Base-by-base conservation (phyloP, 1,284 basidiomycete species). In the Marasmius sp. region DNA sequence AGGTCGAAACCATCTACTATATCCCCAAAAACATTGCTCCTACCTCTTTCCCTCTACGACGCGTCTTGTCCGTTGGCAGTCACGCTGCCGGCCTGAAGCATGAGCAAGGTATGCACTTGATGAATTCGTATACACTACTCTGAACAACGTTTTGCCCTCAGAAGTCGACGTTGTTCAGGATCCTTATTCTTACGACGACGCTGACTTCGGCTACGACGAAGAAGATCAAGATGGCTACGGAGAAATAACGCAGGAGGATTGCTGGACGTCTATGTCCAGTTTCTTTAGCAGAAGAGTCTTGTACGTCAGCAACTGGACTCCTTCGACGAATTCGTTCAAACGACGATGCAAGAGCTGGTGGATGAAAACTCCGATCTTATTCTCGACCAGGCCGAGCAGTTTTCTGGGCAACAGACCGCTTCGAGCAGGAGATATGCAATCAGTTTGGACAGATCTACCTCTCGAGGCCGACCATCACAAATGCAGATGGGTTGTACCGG, bases 311-410 rank as follows among this genome's bases (percentile, higher is more conserved):
- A 99, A 75, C 87, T 99, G 61, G 95, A 97, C 80, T 97, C 94
- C 36, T 99, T 97, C 79, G 96, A 99, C 76, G 97, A 99, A 78
- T 99, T 99, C 72, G 94, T 99, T 55, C 94, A 97, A 75, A 98
- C 98, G 72, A 98, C 96, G n/a, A 98, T 99, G 93, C 97, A 99
- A 78, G 97, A 99, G 75, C 84, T 99, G 38, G 96, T 99, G 39
- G 97, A 99, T 72, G 97, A 99, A 79, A 95, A 94, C 68, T 81
- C 89, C 38, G 93, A 94, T 69, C 87, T 99, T 71, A 96, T 97
- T 64, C 82, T 99, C 57, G 97, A 99, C 78, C 97, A 99, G 77
- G 91, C 91, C 62, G 92, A 95, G 72, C 97, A 99, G 77, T 95
- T 97, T 74, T 93, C 95, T 4, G 95, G 94, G 14, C 88, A 90